Base-by-base conservation (phyloP, 2,329 filamentous ascomycete species). In the Aspergillus tamarii region DNA sequence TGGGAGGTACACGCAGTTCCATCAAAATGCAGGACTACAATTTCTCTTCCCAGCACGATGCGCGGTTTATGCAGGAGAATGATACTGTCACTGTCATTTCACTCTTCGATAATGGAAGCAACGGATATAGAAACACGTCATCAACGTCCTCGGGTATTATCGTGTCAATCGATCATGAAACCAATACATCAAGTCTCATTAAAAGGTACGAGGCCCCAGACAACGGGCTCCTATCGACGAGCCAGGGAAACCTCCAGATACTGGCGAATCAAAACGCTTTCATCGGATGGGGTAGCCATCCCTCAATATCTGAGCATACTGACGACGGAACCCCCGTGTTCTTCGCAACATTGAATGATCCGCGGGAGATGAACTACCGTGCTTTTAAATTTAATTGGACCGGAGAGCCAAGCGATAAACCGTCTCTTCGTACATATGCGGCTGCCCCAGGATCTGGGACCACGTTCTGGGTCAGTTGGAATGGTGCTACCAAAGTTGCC, bases 1-100 rank as follows among this genome's bases (percentile, higher is more conserved):
- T 80, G 36, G 74, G 78, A 21, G 78, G 78, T 0, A 72, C 72
- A 14, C 71, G 76, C n/a, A 76, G 77, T 28, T 70, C 74, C 0
- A 78, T 78, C 60, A 67, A 67, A 39, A 76, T 77, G 61, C 72
- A 74, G 63, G 76, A 77, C 64, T 80, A 80, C 43, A 74, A 72
- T 53, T 81, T 80, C 66, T 80, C 78, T 23, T 77, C 77, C 60
- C 78, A 81, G 57, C 78, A 81, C 62, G 78, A 81, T 65, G 78
- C 78, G 32, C 73, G 78, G 39, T 80, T 76, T 72, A 57, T 80
- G 9, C 69, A 66, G 21, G 76, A 80, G 61, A 78, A 80, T 50
- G 64, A 67, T 19, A 80, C 76, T 0, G 76, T 78, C 59, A 76
- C 77, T 0, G 58, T 79, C 4, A 54, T 80, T 30, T 79, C 78